Evolutionary conservation across 2,329 filamentous ascomycete species (phyloP).

Genomic region (Lecanicillium sp.): DNA sequence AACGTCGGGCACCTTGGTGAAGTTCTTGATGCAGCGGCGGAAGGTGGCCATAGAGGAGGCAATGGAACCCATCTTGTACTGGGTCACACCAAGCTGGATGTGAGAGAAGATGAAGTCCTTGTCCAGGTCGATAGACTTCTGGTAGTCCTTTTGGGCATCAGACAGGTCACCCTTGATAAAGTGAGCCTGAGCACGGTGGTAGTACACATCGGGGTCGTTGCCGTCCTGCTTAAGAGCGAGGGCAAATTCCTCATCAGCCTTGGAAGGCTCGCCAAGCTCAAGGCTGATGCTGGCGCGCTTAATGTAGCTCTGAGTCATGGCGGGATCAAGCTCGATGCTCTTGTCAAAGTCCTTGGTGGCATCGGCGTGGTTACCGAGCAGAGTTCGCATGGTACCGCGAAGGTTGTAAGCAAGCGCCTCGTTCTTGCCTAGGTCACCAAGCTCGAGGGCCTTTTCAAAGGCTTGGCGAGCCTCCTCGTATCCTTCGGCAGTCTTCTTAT

Average conservation of each 20-base stretch:
- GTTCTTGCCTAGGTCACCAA: slow-evolving; percentile 69
- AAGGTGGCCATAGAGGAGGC: slow-evolving; percentile 98
- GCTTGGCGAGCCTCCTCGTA: slow-evolving; percentile 82
- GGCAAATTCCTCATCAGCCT: slow-evolving; percentile 80
- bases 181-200: slow-evolving; percentile 95
- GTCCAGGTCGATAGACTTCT: slow-evolving; percentile 97
- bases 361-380: slow-evolving; percentile 77
- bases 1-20: slow-evolving; percentile 89
- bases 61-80: slow-evolving; percentile 99
- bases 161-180: slow-evolving; percentile 94
- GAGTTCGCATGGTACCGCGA: slow-evolving; percentile 90
- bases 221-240: slow-evolving; percentile 77
- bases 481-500: slow-evolving; percentile 79
- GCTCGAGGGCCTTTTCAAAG: slow-evolving; percentile 81
- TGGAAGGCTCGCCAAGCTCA: slow-evolving; percentile 81
- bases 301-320: slow-evolving; percentile 92
- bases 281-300: slow-evolving; percentile 98
- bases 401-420: slow-evolving; percentile 94
- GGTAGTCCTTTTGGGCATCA: slow-evolving; percentile 95
- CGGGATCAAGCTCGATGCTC: slow-evolving; percentile 83
- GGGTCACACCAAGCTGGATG: slow-evolving; percentile 96
- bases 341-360: slow-evolving; percentile 82
- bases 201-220: slow-evolving; percentile 93
- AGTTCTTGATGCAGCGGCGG: slow-evolving; percentile 96
- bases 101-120: slow-evolving; percentile 97